Evolutionary conservation across 345 rosid species (phyloP).

Genomic region (rapeseed (Brassica napus)): Da-Ae NC_063442.1:40191001-40191500

Average conservation of each 20-base stretch:
- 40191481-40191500: slow-evolving; percentile 80
- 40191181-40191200: background rate
- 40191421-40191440: too few relatives aligned
- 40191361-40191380: slow-evolving; percentile 70
- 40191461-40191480: slow-evolving; percentile 46
- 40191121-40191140: slow-evolving; percentile 71
- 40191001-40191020: slow-evolving; percentile 93
- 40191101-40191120: slow-evolving; percentile 77
- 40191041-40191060: background rate
- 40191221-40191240: slow-evolving; percentile 46
- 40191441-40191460: background rate
- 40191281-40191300: slow-evolving; percentile 63
- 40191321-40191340: slow-evolving; percentile 67
- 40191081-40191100: slow-evolving; percentile 25
- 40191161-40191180: slow-evolving; percentile 47
- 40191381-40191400: slow-evolving; percentile 48
- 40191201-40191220: background rate
- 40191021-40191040: slow-evolving; percentile 53
- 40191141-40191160: slow-evolving; percentile 88
- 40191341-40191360: slow-evolving; percentile 68
- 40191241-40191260: slow-evolving; percentile 79
- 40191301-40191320: slow-evolving; percentile 58
- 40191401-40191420: background rate
- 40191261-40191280: slow-evolving; percentile 69
- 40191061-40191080: background rate